phyloP scores from a whole-genome alignment of 1,284 basidiomycete species.

The Sporisorium exsertum region DNA sequence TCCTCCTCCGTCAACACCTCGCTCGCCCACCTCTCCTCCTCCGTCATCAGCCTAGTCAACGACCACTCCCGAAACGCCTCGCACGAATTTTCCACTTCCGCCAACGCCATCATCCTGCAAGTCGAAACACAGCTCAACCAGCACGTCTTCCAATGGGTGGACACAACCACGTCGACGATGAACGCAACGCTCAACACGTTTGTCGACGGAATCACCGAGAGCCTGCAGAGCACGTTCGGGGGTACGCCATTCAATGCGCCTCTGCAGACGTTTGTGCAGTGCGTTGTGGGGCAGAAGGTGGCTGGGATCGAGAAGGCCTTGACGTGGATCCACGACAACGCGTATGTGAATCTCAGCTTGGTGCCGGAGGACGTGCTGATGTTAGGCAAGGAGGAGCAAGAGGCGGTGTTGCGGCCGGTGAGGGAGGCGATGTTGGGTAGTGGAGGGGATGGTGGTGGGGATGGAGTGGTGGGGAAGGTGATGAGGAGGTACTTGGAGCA shows the following conservation, averaged over 20 bases:
- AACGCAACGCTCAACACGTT: conserved; percentile 75
- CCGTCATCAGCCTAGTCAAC: conserved; percentile 82
- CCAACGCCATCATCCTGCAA: conserved; percentile 79
- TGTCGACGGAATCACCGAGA: conserved; percentile 70
- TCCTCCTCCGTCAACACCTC: conserved; percentile 64
- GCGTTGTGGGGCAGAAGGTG: conserved; percentile 89
- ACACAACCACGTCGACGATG: conserved; percentile 86
- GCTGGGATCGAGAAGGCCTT: conserved; percentile 85
- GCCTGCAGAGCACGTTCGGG: conserved; percentile 78
- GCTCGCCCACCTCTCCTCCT: conserved; percentile 76
- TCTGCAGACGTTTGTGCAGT: conserved; percentile 70
- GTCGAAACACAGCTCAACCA: conserved; percentile 84
- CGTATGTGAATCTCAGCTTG: conserved; percentile 80
- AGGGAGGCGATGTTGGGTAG: conserved; percentile 20
- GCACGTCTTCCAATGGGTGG: conserved; percentile 85
- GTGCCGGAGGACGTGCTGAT: conserved; percentile 81
- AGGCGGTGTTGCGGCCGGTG: conserved; percentile 74
- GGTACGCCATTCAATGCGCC: conserved; percentile 47
- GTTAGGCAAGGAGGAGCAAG: conserved; percentile 77
- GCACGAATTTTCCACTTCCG: conserved; percentile 77
- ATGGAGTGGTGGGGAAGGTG: conserved; percentile 80
- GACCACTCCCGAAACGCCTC: conserved; percentile 80
- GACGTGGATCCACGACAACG: conserved; percentile 90
- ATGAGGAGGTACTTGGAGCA: conserved; percentile 79
- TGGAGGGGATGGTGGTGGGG: conserved; percentile 71